Base-by-base conservation (phyloP, 768 basidiomycete species). In the Butyriboletus loyo region DNA sequence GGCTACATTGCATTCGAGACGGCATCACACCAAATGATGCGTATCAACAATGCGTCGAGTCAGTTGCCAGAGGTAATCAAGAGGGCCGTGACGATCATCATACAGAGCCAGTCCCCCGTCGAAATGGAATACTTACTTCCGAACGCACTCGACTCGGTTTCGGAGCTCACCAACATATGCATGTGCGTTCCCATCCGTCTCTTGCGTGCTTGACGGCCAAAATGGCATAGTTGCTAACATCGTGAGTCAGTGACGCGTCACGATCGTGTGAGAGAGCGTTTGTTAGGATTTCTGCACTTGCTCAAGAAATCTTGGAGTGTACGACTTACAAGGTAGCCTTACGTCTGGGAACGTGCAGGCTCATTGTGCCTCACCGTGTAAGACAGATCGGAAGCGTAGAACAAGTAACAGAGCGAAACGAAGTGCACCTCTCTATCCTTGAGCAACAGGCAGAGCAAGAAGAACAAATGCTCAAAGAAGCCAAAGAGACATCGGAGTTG, bases 1-100 rank as follows among this genome's bases (percentile, higher is more conserved):
- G 59, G 59, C 6, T 61, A 60, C n/a, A 60, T 22, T 27, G 59
- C 58, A 30, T 60, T 61, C 35, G 59, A 60, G 46, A 61, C 54
- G 0, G 54, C 58, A 8, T 60, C 58, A 4, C 46, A 60, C 28
- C 48, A 61, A 35, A 61, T 61, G 59, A 61, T 49, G 10, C 59
- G 58, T 7, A 60, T 61, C 52, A 52, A 60, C 22, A 61, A 60
- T 2, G 58, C 59, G 4, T 60, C 58, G 13, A 46, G 51, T 31
- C 58, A 60, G 22, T 31, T 60, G 15, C 59, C 58, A 1, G 58
- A 56, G 7, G 49, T 54, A 21, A 60, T 60, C 50, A 60, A 46
- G 49, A 52, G 54, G 32, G 54, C 51, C 0, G 59, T 60, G 7
- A 53, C 22, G 25, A 21, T 61, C 49, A 56, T 61, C 30, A 38